A percentile compares a stretch with the other conserved stretches of the same genome.
phyloP scores from a whole-genome alignment of 805 yeast species.

The Sugiyamaella lignohabitans region DNA sequence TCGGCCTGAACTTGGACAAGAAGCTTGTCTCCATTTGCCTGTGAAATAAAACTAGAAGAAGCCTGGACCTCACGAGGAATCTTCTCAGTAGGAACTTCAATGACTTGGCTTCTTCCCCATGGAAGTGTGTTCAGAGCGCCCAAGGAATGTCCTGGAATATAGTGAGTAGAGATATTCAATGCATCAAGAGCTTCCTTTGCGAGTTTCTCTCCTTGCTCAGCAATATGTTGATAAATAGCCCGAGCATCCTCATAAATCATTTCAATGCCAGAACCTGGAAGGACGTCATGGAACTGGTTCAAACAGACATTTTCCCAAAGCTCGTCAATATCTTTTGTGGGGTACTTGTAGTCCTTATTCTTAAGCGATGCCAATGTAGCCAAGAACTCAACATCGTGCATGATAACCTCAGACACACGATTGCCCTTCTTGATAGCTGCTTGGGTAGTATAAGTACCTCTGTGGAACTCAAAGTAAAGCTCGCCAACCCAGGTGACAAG shows the following conservation, averaged over 20 bases:
- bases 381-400: conserved; percentile 80
- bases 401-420: conserved; percentile 64
- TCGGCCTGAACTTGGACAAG: conserved; percentile 1
- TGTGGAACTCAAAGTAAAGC: conserved; percentile 86
- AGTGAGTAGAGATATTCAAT: conserved; percentile 28
- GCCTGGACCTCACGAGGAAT: not conserved
- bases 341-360: conserved; percentile 56
- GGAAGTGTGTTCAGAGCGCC: conserved; percentile 50
- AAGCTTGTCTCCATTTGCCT: not conserved
- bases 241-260: conserved; percentile 89
- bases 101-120: conserved; percentile 52
- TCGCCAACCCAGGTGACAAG: conserved; percentile 93
- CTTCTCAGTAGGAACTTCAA: conserved; percentile 30
- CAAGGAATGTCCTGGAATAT: conserved; percentile 13
- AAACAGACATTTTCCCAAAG: conserved; percentile 86
- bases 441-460: conserved; percentile 96
- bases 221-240: conserved; percentile 60
- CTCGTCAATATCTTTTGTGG: conserved; percentile 55
- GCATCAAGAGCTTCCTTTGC: conserved; percentile 45
- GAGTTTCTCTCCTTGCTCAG: conserved; percentile 47
- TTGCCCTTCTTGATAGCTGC: conserved; percentile 77
- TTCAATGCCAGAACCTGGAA: conserved; percentile 94
- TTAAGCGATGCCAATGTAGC: conserved; percentile 69
- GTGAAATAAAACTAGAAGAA: not conserved
- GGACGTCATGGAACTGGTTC: conserved; percentile 96